Base-by-base conservation (phyloP, 108 stramenopile species). In the Fragilariopsis cylindrus region DNA sequence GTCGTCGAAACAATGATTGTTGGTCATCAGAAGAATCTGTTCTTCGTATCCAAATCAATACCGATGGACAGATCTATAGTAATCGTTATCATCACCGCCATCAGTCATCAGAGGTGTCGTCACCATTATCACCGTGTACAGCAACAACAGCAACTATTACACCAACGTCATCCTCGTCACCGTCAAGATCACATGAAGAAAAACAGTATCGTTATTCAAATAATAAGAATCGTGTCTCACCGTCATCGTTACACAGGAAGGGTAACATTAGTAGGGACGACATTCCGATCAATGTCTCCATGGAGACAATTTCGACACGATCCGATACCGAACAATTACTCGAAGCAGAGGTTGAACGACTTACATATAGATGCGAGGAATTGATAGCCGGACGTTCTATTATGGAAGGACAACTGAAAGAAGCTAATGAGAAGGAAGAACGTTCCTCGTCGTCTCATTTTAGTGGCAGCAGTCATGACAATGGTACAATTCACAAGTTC, bases 401-500 rank as follows among this genome's bases (percentile, higher is more conserved):
- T 5, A 39, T 68, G n/a, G 67, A 68, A 52, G 49, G 49, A 48
- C 67, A 68, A 48, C 39, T 68, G 67, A 52, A 68, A 18, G 67
- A 68, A 39, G 67, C 49, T 16, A 3, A 47, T 4, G 42, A 41
- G 39, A 41, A 11, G 4, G 62, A 63, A 15, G 43, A 44, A 2
- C 62, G 46, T n/a, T 3, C 46, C 46, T 15, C 46, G 18, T 30
- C 30, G 30, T 30, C 30, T 30, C 30, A 30, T 30, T 30, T 1
- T 30, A 30, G 30, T 30, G 30, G 30, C 30, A 30, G 30, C 30
- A 30, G 30, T 30, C 30, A 30, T 30, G 16, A 0, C 16, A 11
- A 40, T 4, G 43, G 49, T 12, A 54, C 62, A 6, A 64, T 76
- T 43, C 55, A 76, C 50, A 70, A 70, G 2, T 76, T 65, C 49